A percentile compares a stretch with the other conserved stretches of the same genome.
Conservation (phyloP, 163 green algal genomes). For the Prototheca wickerhamii region DNA sequence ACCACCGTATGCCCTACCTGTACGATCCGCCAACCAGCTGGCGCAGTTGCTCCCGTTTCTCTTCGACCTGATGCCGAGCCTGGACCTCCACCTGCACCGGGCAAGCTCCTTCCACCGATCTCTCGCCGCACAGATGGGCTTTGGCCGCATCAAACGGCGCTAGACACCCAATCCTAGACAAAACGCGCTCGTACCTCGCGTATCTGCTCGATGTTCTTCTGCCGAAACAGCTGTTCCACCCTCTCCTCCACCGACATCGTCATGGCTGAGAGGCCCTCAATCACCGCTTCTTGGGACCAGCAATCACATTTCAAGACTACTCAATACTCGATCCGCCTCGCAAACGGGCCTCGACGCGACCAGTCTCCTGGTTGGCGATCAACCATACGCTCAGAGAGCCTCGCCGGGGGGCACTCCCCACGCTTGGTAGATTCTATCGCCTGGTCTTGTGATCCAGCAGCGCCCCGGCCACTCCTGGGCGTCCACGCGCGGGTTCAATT, state of each 20-base stretch:
- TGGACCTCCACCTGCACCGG: conserved; percentile 64
- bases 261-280: neutral
- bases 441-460: too few relatives aligned
- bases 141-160: neutral
- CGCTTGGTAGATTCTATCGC: too few relatives aligned
- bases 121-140: neutral
- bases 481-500: too few relatives aligned
- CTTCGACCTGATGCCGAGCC: conserved; percentile 77
- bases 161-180: neutral
- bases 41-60: conserved; percentile 85
- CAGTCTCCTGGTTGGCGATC: neutral
- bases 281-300: neutral
- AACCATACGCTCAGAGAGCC: too few relatives aligned
- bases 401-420: too few relatives aligned
- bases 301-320: neutral
- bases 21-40: conserved; percentile 86
- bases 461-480: too few relatives aligned
- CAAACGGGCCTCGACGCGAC: neutral
- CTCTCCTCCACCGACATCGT: neutral
- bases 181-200: conserved; percentile 4
- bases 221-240: conserved; percentile 18
- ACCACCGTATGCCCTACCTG: conserved; percentile 23
- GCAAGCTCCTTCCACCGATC: too few relatives aligned
- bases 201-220: conserved; percentile 14
- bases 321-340: neutral